These are phyloP conservation scores for Chimonanthus salicifolius DNA, from an alignment of 164 flowering plant genomes.

Conservation along the genomic window DNA sequence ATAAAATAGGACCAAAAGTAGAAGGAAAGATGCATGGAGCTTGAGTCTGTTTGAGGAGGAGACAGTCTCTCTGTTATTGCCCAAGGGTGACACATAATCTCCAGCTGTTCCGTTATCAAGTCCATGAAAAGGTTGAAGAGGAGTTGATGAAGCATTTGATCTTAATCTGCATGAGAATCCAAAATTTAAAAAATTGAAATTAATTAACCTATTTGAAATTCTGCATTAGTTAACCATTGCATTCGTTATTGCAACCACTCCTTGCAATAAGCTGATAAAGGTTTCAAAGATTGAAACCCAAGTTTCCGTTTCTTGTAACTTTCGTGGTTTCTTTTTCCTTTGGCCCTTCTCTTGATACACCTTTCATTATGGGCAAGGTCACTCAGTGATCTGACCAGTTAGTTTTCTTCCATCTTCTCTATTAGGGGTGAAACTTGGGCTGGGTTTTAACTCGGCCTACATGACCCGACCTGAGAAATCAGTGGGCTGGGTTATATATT, in stretches of 20 bases:
- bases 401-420: too few species aligned
- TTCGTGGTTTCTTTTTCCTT: too few species aligned
- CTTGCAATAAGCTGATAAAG: too few species aligned
- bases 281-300: too few species aligned
- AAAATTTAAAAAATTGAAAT: neutral
- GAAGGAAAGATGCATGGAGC: neutral
- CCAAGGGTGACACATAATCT: neutral
- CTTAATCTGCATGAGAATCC: neutral
- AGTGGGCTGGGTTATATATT: too few species aligned
- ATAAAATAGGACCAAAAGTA: neutral
- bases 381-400: too few species aligned
- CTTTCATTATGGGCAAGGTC: too few species aligned
- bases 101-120: neutral
- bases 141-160: neutral
- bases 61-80: neutral
- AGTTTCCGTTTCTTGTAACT: too few species aligned
- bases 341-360: too few species aligned
- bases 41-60: neutral
- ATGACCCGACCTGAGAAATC: too few species aligned
- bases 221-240: neutral
- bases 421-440: too few species aligned
- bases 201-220: neutral
- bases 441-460: too few species aligned
- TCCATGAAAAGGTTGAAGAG: neutral
- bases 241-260: neutral